Conservation (phyloP, 2,329 filamentous ascomycete genomes). For the Byssothecium circinans region DNA sequence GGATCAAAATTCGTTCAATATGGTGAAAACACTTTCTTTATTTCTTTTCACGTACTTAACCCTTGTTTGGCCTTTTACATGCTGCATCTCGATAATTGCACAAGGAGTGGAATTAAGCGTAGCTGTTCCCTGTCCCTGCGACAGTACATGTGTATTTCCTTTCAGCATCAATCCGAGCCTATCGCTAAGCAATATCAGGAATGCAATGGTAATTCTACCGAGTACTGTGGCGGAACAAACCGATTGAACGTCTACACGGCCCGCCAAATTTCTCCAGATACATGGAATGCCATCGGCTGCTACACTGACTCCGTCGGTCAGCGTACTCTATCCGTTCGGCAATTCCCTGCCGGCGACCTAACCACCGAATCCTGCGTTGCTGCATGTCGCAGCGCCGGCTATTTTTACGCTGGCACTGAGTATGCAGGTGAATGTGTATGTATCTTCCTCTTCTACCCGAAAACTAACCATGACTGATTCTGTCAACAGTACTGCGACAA, state of each 20-base stretch:
- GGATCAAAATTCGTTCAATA: constrained; percentile 34
- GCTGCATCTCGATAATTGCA: background rate
- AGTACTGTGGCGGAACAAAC: constrained; percentile 14
- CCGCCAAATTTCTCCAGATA: background rate
- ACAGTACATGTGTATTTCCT: background rate
- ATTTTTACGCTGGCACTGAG: constrained; percentile 19
- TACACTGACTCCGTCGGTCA: constrained; percentile 10
- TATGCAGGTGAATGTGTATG: constrained; percentile 18
- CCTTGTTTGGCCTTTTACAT: too few relatives aligned
- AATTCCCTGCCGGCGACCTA: constrained; percentile 7
- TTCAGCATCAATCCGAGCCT: background rate
- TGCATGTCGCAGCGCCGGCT: constrained; percentile 10
- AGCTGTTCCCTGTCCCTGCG: background rate
- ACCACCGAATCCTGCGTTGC: constrained; percentile 16
- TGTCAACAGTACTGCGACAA: constrained; percentile 18
- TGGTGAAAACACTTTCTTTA: constrained; percentile 24
- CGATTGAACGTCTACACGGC: constrained; percentile 10
- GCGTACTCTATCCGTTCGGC: constrained; percentile 9
- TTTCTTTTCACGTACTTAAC: background rate
- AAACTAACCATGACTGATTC: background rate
- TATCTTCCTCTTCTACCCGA: background rate
- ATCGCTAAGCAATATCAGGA: constrained; percentile 6
- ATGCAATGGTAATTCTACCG: constrained; percentile 29
- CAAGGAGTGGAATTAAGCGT: background rate
- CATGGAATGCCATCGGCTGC: constrained; percentile 9